Evolutionary conservation across 83 land plant genomes (phyloP).

Genomic region (Picea abies): DNA sequence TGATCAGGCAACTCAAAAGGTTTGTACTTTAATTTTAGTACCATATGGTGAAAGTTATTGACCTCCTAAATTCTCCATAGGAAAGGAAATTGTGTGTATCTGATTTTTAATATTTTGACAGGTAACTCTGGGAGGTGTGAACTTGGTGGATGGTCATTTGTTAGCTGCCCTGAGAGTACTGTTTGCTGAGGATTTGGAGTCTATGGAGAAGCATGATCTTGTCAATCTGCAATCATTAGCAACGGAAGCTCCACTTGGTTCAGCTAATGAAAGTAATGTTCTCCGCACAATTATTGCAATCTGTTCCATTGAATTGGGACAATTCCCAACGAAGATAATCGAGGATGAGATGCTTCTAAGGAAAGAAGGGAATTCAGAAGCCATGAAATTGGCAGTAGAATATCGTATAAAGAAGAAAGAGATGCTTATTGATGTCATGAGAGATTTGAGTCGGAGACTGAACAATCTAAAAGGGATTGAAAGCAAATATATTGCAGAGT

Average conservation of each 20-base stretch:
- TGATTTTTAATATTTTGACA: slow-evolving; percentile 18
- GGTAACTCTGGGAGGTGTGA: slow-evolving; percentile 85
- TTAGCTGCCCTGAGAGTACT: too few relatives aligned
- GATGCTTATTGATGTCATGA: slow-evolving; percentile 68
- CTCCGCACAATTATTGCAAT: slow-evolving; percentile 72
- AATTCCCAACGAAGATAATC: slow-evolving; percentile 60
- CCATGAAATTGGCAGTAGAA: slow-evolving; percentile 50
- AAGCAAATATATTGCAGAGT: slow-evolving; percentile 12
- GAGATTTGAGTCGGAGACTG: slow-evolving; percentile 45
- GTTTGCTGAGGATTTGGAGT: too few relatives aligned
- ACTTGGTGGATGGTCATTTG: slow-evolving; percentile 75
- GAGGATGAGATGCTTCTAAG: too few relatives aligned
- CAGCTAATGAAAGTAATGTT: slow-evolving; percentile 51
- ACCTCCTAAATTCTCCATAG: neutral
- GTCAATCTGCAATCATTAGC: slow-evolving; percentile 46
- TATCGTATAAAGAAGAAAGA: slow-evolving; percentile 80
- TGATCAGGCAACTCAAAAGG: slow-evolving; percentile 44
- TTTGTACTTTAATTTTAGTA: slow-evolving; percentile 16
- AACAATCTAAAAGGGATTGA: slow-evolving; percentile 20
- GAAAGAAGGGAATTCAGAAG: slow-evolving; percentile 29
- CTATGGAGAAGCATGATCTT: slow-evolving; percentile 36
- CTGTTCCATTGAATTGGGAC: slow-evolving; percentile 64
- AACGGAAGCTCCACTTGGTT: slow-evolving; percentile 69
- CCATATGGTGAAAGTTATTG: neutral
- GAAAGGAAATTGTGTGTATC: neutral